These are phyloP conservation scores for Cutaneotrichosporon curvatum DNA, from an alignment of 1,284 basidiomycete species.

Conservation along the genomic window DNA sequence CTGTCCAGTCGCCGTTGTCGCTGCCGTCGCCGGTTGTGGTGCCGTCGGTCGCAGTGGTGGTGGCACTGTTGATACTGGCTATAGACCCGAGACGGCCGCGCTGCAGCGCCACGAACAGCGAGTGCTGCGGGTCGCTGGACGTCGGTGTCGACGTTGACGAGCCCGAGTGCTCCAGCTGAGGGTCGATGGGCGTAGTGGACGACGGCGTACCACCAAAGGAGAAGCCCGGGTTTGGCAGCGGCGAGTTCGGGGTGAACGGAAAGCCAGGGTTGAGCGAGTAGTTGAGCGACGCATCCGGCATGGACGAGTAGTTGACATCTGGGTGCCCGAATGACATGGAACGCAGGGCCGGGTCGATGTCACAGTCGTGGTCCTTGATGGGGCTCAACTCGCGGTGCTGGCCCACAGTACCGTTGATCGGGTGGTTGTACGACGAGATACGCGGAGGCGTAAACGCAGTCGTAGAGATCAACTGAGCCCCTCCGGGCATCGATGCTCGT, in stretches of 20 bases:
- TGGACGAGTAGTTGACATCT: neutral
- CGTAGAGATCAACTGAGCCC: constrained; percentile 33
- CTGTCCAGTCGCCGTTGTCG: constrained; percentile 11
- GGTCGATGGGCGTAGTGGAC: neutral
- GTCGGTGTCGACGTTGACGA: constrained; percentile 1
- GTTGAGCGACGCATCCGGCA: neutral
- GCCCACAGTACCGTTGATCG: neutral
- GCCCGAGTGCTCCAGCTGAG: neutral
- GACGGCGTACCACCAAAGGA: constrained; percentile 30
- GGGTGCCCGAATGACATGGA: constrained; percentile 6
- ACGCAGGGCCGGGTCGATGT: constrained; percentile 16
- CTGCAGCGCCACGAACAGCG: constrained; percentile 28
- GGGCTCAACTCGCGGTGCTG: constrained; percentile 26
- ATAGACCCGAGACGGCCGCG: constrained; percentile 34
- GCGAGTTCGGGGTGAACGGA: constrained; percentile 27
- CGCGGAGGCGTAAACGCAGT: constrained; percentile 41
- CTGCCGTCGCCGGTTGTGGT: constrained; percentile 25
- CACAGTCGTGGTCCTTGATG: constrained; percentile 32
- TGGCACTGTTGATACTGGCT: constrained; percentile 23
- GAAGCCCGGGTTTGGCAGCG: constrained; percentile 36
- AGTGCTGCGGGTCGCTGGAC: constrained; percentile 14
- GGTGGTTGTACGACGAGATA: constrained; percentile 1
- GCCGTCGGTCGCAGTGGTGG: constrained; percentile 22
- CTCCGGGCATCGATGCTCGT: constrained; percentile 35
- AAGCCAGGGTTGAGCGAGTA: constrained; percentile 15